Evolutionary conservation across 2,329 filamentous ascomycete genomes (phyloP), one percentile per base, ranked within the genome.

Genomic region (Drechslerella stenobrocha): DNA sequence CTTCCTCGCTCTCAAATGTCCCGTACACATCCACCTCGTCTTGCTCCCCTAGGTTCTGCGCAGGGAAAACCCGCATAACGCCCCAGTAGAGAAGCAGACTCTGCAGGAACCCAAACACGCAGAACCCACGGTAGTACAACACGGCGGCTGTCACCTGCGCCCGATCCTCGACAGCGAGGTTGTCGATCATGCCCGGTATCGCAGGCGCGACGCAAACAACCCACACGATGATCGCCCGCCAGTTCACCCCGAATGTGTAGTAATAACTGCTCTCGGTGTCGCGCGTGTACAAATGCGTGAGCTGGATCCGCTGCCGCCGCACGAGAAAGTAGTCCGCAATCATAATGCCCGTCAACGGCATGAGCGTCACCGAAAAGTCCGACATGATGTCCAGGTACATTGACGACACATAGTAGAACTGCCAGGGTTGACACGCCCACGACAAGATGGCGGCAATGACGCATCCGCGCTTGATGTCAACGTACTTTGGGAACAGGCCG

Each of bases 391-490:
- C 63, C 3, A 67, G 55, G 37, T 67, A 67, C 55, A 67, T 67
- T 7, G 75, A 73, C 0, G 80, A 79, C 0, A 75, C 77, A 5
- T 77, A 76, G 2, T 83, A 74, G 0, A 83, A 75, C 58, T 82
- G 75, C 81, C 81, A 84, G 0, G 81, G 81, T 63, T 79, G 79
- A 34, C 78, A 76, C 0, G 76, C 76, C 30, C 80, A 78, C 9
- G 76, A 77, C 4, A 81, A 74, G 2, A 81, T 69, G 0, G 78
- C 76, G 2, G 77, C 79, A 37, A 84, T 74, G 63, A 80, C 80
- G 1, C 78, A 77, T 0, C 82, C 83, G 1, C 82, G 78, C 2
- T 81, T 75, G 60, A 84, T 83, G 72, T 82, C 83, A 74, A 84
- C 79, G 67, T 79, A 83, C 37, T 76, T 77, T 0, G 81, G 81